Evolutionary conservation across 441 rosid species (phyloP).

Genomic region (Erysimum cheiri): DNA sequence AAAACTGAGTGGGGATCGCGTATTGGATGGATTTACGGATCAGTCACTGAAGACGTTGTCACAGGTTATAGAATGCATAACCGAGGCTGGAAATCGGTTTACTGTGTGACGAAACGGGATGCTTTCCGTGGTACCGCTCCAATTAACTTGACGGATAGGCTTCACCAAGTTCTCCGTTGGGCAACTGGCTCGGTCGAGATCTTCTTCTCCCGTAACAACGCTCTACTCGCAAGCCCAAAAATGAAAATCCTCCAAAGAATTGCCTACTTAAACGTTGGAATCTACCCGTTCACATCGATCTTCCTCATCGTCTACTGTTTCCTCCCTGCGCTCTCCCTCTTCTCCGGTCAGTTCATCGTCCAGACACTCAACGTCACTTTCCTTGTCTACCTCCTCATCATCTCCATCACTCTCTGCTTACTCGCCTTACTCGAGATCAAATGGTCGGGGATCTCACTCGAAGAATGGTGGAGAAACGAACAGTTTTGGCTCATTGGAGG

Average conservation of each 20-base stretch:
- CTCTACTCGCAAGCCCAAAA: conserved; percentile 78
- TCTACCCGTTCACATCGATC: conserved; percentile 86
- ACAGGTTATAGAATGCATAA: conserved; percentile 96
- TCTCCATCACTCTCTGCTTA: conserved; percentile 67
- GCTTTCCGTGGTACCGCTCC: conserved; percentile 95
- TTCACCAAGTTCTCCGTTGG: conserved; percentile 91
- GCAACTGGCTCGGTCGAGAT: conserved; percentile 96
- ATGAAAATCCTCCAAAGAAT: conserved; percentile 87
- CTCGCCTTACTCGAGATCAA: conserved; percentile 86
- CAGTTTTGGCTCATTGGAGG: conserved; percentile 95
- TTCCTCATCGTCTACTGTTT: conserved; percentile 91
- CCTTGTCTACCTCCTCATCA: conserved; percentile 70
- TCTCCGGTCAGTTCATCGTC: conserved; percentile 91
- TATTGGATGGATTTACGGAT: conserved; percentile 92
- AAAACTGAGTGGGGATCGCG: conserved; percentile 93
- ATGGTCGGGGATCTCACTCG: conserved; percentile 88
- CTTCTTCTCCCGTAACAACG: conserved; percentile 90
- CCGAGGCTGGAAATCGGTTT: conserved; percentile 93
- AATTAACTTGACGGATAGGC: conserved; percentile 87
- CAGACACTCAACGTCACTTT: conserved; percentile 76
- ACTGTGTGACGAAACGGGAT: conserved; percentile 89
- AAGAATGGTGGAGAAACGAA: conserved; percentile 95
- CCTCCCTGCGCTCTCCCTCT: conserved; percentile 87
- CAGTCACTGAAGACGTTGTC: conserved; percentile 92
- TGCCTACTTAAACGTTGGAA: conserved; percentile 84